Percentiles rank a stretch among this genome's conserved stretches.
Conservation (phyloP, 2,329 filamentous ascomycete genomes). For the Monilinia fructicola region DNA sequence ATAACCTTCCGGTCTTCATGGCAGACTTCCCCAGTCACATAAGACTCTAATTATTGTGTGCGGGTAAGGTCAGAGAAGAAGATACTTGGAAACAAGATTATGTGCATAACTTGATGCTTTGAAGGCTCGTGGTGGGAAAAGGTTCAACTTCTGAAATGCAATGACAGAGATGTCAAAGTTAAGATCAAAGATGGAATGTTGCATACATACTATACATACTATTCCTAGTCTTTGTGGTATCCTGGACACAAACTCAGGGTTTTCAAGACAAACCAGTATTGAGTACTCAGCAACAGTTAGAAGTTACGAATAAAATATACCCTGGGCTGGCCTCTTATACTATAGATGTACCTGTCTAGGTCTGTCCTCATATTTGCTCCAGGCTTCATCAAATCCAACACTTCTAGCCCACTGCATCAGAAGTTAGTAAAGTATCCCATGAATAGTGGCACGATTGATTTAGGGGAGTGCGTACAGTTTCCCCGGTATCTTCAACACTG, state of each 20-base stretch:
- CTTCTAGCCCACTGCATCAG: slow-evolving; percentile 58
- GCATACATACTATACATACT: not conserved
- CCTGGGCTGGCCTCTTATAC: not conserved
- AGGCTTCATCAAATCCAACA: slow-evolving; percentile 64
- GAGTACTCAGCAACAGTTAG: not conserved
- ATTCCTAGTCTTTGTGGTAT: not conserved
- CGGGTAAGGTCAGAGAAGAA: not conserved
- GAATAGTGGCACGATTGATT: not conserved
- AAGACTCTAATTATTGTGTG: not conserved
- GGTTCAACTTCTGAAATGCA: not conserved
- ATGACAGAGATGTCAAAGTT: not conserved
- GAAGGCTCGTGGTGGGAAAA: not conserved
- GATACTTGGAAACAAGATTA: not conserved
- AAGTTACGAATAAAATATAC: not conserved
- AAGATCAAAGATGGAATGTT: not conserved
- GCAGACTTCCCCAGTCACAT: not conserved
- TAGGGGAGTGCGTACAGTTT: slow-evolving; percentile 19
- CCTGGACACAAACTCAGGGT: not conserved
- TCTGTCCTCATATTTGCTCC: slow-evolving; percentile 48
- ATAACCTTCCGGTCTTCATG: not conserved
- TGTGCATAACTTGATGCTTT: not conserved
- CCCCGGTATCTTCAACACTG: slow-evolving; percentile 53
- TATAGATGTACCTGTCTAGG: slow-evolving; percentile 29
- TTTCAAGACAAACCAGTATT: not conserved
- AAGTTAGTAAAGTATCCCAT: not conserved